Evolutionary conservation across 257 asterid genomes (phyloP), one percentile per base, ranked within the genome.

Genomic region (Forsythia viridissima): DNA sequence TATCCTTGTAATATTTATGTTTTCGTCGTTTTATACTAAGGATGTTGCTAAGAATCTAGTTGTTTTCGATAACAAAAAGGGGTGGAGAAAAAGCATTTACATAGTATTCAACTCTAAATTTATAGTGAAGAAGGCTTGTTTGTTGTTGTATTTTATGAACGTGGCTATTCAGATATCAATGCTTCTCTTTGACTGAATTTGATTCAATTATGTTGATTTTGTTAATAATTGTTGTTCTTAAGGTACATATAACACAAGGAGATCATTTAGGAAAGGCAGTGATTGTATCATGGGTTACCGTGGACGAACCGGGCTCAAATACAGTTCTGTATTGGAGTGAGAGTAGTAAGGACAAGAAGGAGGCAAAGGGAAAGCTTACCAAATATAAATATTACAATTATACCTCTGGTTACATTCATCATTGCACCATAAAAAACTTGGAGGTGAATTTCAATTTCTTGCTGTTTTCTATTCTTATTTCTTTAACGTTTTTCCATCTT

Each of bases 201-300:
- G 34, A 6, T 34, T 55, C 36, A 8, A 52, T 36, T 72, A 21
- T 74, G 48, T 66, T 85, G 38, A 37, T 42, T 76, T 37, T 39
- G 40, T 79, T 20, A 30, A 39, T 41, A 18, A 30, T 73, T 48
- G n/a, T 65, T 41, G 38, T 24, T 74, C 38, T 52, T 79, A 68
- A 94, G 99, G 99, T 90, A 40, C 98, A 94, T 69, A 93, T 93
- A 46, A 94, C 97, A 37, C 99, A 94, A 86, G 99, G 99, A 52
- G 99, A 94, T 81, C 90, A 76, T 69, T 87, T 30, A 13, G 99
- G 99, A 74, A 89, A 88, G 82, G 97, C 97, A 9, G 87, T 94
- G 71, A 93, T 93, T 84, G 97, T 94, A 4, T 94, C 99, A 11
- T 94, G 99, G 99, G 93, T 94, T 13, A 94, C 99, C 5, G 80